Evolutionary conservation across 169 alveolate species (phyloP).

Genomic region (Cryptosporidium felis): DNA sequence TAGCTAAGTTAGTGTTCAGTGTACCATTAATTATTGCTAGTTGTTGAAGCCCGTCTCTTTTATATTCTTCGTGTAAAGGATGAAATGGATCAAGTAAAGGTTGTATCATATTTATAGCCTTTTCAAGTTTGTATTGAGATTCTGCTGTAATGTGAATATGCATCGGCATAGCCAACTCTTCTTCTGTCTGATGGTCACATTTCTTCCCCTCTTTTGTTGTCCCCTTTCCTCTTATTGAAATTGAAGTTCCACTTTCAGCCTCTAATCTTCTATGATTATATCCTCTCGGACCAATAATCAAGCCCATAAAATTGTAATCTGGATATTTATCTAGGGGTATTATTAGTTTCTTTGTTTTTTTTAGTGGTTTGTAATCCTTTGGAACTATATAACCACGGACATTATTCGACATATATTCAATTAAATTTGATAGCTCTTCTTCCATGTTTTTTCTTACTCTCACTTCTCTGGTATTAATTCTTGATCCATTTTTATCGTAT

Average conservation of each 20-base stretch:
- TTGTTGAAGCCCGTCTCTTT: conserved; percentile 85
- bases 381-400: conserved; percentile 89
- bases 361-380: conserved; percentile 87
- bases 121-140: conserved; percentile 69
- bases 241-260: conserved; percentile 90
- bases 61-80: conserved; percentile 86
- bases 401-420: conserved; percentile 84
- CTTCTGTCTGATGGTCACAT: conserved; percentile 87
- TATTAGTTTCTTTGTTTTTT: conserved; percentile 83
- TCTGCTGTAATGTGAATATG: conserved; percentile 87
- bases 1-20: conserved; percentile 8
- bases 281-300: conserved; percentile 94
- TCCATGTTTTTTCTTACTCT: conserved; percentile 87
- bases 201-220: conserved; percentile 90
- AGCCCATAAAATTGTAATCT: conserved; percentile 92
- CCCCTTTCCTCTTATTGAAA: conserved; percentile 89
- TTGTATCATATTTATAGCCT: conserved; percentile 85
- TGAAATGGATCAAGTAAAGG: conserved; percentile 87
- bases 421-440: conserved; percentile 85
- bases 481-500: conserved; percentile 87
- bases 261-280: conserved; percentile 91
- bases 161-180: conserved; percentile 88
- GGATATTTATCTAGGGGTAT: conserved; percentile 91
- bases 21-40: conserved; percentile 85
- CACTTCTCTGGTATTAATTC: conserved; percentile 90